Evolutionary conservation across 768 basidiomycete genomes (phyloP).

Genomic region (Leccinum subtestaceum): DNA sequence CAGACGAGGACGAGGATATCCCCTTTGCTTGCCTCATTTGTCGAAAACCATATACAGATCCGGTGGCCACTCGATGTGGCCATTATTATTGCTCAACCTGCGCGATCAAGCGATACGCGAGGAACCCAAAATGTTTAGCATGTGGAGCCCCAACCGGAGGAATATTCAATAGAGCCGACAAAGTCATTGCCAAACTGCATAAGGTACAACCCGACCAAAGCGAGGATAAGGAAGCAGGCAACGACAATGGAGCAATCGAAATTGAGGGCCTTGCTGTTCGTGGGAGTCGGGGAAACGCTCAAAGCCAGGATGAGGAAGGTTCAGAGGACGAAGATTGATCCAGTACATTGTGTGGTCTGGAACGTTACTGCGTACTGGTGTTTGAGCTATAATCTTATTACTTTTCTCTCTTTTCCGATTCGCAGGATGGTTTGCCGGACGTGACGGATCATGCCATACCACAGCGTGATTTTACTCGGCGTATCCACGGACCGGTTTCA

Average conservation of each 20-base stretch:
- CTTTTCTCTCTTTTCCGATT: constrained; percentile 11
- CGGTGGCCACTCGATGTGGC: constrained; percentile 92
- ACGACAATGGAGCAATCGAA: constrained; percentile 43
- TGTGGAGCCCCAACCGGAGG: constrained; percentile 92
- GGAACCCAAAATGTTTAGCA: constrained; percentile 93
- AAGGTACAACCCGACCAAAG: constrained; percentile 59
- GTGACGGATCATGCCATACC: background rate
- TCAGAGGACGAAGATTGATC: constrained; percentile 32
- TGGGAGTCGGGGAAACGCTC: constrained; percentile 23
- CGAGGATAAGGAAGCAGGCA: constrained; percentile 44
- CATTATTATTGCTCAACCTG: constrained; percentile 96
- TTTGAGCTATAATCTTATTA: constrained; percentile 25
- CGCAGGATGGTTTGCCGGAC: background rate
- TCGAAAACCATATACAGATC: constrained; percentile 91
- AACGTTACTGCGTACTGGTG: constrained; percentile 34
- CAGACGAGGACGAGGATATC: constrained; percentile 81
- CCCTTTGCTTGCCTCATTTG: constrained; percentile 99
- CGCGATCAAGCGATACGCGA: constrained; percentile 91
- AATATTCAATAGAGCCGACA: constrained; percentile 94
- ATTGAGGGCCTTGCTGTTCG: constrained; percentile 56
- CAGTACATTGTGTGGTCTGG: constrained; percentile 24
- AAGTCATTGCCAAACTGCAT: constrained; percentile 84
- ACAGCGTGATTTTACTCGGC: background rate
- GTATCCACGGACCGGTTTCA: constrained; percentile 7
- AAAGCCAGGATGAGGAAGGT: constrained; percentile 26